These are phyloP conservation scores for grape (Vitis vinifera) DNA, from an alignment of 164 flowering plant genomes.

Conservation along the genomic window DNA sequence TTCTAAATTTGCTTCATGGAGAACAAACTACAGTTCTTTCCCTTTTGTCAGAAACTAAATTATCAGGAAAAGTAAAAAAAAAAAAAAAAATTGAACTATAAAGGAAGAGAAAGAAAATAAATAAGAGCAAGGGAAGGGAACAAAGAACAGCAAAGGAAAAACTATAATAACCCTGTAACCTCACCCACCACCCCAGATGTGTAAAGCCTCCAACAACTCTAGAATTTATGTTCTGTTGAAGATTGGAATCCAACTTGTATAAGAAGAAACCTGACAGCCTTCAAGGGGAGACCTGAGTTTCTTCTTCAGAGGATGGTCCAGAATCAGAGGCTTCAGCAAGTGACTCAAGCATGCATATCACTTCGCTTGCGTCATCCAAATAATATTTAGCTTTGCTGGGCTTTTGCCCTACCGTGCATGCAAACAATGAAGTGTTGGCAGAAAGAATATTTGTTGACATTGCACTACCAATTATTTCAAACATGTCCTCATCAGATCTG, in stretches of 20 bases:
- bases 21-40: background rate
- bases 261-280: background rate
- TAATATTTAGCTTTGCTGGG: constrained; percentile 54
- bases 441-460: constrained; percentile 29
- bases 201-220: too few relatives aligned
- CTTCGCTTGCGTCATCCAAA: constrained; percentile 52
- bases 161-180: too few relatives aligned
- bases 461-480: constrained; percentile 38
- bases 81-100: background rate
- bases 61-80: background rate
- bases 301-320: constrained; percentile 22
- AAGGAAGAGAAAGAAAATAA: background rate
- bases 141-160: too few relatives aligned
- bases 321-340: constrained; percentile 48
- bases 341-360: constrained; percentile 42
- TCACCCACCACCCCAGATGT: too few relatives aligned
- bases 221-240: too few relatives aligned
- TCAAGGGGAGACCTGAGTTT: constrained; percentile 11
- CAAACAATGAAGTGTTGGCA: constrained; percentile 37
- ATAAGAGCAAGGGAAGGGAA: too few relatives aligned
- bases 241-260: too few relatives aligned
- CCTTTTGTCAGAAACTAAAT: background rate
- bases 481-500: constrained; percentile 66
- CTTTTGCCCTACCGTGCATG: constrained; percentile 69
- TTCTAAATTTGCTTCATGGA: background rate